These are phyloP conservation scores for Cetradonia linearis DNA, from an alignment of 495 filamentous ascomycete species.

Conservation along the genomic window DNA sequence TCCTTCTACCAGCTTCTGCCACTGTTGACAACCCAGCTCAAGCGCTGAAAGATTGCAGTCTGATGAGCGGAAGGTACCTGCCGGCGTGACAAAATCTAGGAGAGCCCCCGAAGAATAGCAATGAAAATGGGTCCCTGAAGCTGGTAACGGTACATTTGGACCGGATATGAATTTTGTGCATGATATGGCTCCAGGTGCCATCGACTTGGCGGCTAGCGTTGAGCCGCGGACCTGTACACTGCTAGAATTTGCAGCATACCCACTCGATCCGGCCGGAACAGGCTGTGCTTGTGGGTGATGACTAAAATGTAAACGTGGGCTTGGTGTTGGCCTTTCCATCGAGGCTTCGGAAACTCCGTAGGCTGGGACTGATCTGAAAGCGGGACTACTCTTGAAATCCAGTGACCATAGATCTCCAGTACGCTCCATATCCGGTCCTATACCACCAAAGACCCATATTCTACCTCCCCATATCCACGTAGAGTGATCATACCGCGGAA, in stretches of 20 bases:
- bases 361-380: slow-evolving; percentile 64
- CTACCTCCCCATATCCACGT: slow-evolving; percentile 84
- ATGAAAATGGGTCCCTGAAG: slow-evolving; percentile 86
- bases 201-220: slow-evolving; percentile 55
- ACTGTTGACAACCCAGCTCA: slow-evolving; percentile 74
- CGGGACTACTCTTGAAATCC: slow-evolving; percentile 79
- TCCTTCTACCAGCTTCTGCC: slow-evolving; percentile 89
- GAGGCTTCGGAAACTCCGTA: slow-evolving; percentile 51
- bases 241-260: slow-evolving; percentile 81
- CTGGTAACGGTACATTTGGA: slow-evolving; percentile 74
- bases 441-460: slow-evolving; percentile 94
- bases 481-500: slow-evolving; percentile 84
- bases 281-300: slow-evolving; percentile 20
- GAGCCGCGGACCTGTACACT: slow-evolving; percentile 71
- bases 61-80: slow-evolving; percentile 67
- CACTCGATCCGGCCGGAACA: slow-evolving; percentile 41
- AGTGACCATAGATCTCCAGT: slow-evolving; percentile 94
- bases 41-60: slow-evolving; percentile 86
- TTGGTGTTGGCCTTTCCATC: slow-evolving; percentile 17
- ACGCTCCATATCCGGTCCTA: slow-evolving; percentile 91
- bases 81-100: slow-evolving; percentile 86
- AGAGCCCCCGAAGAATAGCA: slow-evolving; percentile 86
- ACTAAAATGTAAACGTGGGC: slow-evolving; percentile 17
- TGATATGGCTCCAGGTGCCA: slow-evolving; percentile 81
- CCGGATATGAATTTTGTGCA: slow-evolving; percentile 82